Conservation (phyloP, 148 eudicot genomes). For the Rhododendron ovatum region DNA sequence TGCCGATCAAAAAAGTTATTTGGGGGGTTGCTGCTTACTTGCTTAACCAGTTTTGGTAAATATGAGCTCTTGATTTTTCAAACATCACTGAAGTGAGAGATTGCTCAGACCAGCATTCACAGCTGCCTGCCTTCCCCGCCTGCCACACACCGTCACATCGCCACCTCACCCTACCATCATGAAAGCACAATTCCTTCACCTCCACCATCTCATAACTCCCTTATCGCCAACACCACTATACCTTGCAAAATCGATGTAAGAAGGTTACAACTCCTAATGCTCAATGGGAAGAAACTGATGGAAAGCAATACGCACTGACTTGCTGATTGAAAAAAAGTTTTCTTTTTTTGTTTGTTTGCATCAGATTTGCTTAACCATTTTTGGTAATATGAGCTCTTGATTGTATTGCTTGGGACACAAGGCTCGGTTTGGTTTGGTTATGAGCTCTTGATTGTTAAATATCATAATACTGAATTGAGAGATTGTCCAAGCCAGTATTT, state of each 20-base stretch:
- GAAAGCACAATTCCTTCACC: neutral
- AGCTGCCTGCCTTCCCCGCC: neutral
- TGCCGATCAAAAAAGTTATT: neutral
- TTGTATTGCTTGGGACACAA: neutral
- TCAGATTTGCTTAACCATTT: neutral
- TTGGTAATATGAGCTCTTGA: neutral
- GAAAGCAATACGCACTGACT: neutral
- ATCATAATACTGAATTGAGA: neutral
- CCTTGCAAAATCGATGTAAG: neutral
- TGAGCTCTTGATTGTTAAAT: neutral
- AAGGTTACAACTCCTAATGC: neutral
- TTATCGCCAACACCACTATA: neutral
- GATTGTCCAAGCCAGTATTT: neutral
- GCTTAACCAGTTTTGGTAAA: neutral
- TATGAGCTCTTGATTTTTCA: neutral
- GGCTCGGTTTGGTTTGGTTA: no score
- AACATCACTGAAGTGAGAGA: neutral
- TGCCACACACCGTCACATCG: neutral
- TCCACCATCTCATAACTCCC: neutral
- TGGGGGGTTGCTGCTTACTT: neutral
- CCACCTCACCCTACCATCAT: neutral
- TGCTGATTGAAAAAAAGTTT: neutral
- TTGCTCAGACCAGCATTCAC: neutral
- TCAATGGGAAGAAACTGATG: neutral
- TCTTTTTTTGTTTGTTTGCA: neutral